phyloP scores from a whole-genome alignment of 495 filamentous ascomycete species.

The Aspergillus biplanus region DNA sequence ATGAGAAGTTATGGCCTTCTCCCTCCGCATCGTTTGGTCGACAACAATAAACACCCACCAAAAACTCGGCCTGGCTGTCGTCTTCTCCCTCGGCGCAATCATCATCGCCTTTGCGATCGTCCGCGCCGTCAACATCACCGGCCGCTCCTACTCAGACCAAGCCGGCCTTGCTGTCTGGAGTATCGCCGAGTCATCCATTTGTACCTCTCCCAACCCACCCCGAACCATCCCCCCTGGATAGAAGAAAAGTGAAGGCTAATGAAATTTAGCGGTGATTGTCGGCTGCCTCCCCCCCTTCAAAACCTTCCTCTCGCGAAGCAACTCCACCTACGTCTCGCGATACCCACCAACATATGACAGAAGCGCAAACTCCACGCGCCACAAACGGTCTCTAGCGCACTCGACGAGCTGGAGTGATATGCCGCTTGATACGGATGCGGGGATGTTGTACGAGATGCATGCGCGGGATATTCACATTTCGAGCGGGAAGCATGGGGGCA shows the following conservation, averaged over 20 bases:
- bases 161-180: conserved; percentile 37
- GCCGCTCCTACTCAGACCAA: conserved; percentile 27
- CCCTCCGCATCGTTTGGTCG: conserved; percentile 35
- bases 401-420: conserved; percentile 17
- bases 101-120: conserved; percentile 39
- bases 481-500: conserved; percentile 1
- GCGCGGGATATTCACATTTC: conserved; percentile 12
- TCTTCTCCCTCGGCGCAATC: conserved; percentile 38
- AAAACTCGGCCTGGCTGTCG: conserved; percentile 34
- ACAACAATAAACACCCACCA: conserved; percentile 32
- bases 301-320: conserved; percentile 27
- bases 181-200: conserved; percentile 36
- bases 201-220: conserved; percentile 17
- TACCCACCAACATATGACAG: conserved; percentile 14
- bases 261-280: conserved; percentile 56
- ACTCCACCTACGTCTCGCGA: conserved; percentile 1
- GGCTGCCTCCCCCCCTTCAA: conserved; percentile 54
- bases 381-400: conserved; percentile 3
- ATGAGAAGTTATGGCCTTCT: conserved; percentile 41
- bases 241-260: too few species aligned
- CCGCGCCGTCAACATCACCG: conserved; percentile 35
- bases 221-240: too few species aligned
- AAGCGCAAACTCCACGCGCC: conserved; percentile 3
- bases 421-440: conserved; percentile 9
- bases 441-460: conserved; percentile 7